Evolutionary conservation across 2,329 filamentous ascomycete species (phyloP), one percentile per base, ranked within the genome.

Genomic region (Meredithiella fracta): DNA sequence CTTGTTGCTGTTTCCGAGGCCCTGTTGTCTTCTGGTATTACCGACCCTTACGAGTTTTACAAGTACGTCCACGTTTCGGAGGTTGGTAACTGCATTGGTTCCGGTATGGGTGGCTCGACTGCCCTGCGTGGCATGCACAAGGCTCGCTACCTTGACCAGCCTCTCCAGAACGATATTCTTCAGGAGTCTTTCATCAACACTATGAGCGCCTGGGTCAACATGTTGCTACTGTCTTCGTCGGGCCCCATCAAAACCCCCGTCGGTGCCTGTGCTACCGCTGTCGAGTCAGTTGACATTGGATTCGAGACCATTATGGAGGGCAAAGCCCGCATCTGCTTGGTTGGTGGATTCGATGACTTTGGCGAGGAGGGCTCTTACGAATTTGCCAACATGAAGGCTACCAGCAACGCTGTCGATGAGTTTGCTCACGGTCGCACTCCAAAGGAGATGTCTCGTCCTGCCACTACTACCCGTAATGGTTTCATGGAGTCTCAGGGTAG

Each of bases 111-210:
- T 78, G 94, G 92, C 72, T 85, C 89, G 59, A 81, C 80, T 64
- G 92, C 92, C 64, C 79, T 98, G 61, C 84, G 89, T 64, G 91
- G 91, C 64, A 98, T 98, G 91, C 95, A 97, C 77, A 92, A 91
- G 71, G 91, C 96, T 69, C 86, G 92, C 59, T 97, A 84, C 80
- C 78, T 97, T 60, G 92, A 98, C 73, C 92, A 90, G 74, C 92
- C 91, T 56, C 80, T 98, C 52, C 94, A 98, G 72, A 98, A 97
- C 72, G 92, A 98, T 67, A 96, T 98, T 67, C 79, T 98, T 14
- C 94, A 98, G 67, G 92, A 98, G 72, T 97, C 92, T 11, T 98
- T 98, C 77, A 97, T 98, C 79, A 98, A 98, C 77, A 98, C 92
- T 56, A 98, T 98, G 91, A 85, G 87, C 63, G 92, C 92, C 15